Percentiles rank a stretch among this genome's conserved stretches.
Conservation (phyloP, 2,329 filamentous ascomycete species). For the Aureobasidium sp. region DNA sequence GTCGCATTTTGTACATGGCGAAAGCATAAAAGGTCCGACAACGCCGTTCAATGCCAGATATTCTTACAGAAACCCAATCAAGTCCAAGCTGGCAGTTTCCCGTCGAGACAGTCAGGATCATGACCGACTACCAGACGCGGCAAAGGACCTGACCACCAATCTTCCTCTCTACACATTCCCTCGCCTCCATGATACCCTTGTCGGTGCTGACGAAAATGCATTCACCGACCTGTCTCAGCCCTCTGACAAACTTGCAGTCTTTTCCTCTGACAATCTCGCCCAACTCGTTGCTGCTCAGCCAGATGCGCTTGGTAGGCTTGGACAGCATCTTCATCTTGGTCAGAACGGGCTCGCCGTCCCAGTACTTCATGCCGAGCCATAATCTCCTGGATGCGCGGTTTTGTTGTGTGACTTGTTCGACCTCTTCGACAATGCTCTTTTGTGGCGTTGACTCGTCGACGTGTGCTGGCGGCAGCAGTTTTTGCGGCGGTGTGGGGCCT, state of each 20-base stretch:
- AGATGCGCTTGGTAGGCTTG: constrained; percentile 68
- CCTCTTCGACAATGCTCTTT: constrained; percentile 21
- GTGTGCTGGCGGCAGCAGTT: constrained; percentile 24
- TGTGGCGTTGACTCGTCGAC: constrained; percentile 1
- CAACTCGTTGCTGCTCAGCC: constrained; percentile 56
- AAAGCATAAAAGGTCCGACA: background rate
- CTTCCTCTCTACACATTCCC: constrained; percentile 74
- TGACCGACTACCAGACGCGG: constrained; percentile 47
- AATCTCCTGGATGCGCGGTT: constrained; percentile 71
- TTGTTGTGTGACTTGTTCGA: constrained; percentile 27
- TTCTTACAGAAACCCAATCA: background rate
- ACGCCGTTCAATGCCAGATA: background rate
- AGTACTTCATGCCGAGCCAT: constrained; percentile 90
- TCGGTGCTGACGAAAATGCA: constrained; percentile 74
- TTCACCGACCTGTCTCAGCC: constrained; percentile 70
- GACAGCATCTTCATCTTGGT: constrained; percentile 58
- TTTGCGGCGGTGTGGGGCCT: constrained; percentile 47
- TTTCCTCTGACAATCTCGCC: constrained; percentile 62
- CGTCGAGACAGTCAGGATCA: too few species aligned
- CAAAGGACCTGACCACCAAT: constrained; percentile 75
- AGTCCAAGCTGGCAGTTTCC: too few species aligned
- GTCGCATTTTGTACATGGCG: background rate
- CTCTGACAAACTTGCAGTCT: constrained; percentile 59
- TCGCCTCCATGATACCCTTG: constrained; percentile 67
- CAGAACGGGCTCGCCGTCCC: constrained; percentile 73